Evolutionary conservation across 116 monocot species (phyloP), one percentile per base, ranked within the genome.

Genomic region (Dioscorea cayenensis): DNA sequence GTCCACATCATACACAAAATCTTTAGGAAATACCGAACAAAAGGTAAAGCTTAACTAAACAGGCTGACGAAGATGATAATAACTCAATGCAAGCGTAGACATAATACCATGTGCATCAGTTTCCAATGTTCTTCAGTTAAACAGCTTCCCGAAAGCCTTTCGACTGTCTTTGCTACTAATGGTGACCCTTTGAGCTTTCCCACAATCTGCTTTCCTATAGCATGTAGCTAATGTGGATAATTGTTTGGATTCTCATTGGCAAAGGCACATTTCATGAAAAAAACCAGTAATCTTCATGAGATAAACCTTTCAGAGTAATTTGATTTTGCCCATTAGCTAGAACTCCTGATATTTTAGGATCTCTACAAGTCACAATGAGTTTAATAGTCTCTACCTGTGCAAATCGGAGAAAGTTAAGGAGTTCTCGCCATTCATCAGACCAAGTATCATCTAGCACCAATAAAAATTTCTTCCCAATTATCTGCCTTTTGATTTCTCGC

Each of bases 11-110:
- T 49, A 20, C 2, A 49, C 19, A 35, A 27, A 14, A 18, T 36
- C 66, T 36, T 49, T 64, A 25, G 73, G 73, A 64, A 48, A 73
- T 12, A 73, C 25, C 0, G 64, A 28, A 27, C 62, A 64, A 21
- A 48, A 73, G 1, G 28, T 21, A 73, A 73, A 73, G 55, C 66
- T 66, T 12, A 2, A n/a, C 28, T 67, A 51, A 29, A 74, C 14
- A 51, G 58, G 51, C 2, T 1, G 2, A 2, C 25, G 50, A 2
- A 73, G 22, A 49, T 63, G 17, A 48, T 73, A 25, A 1, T 25
- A 25, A 25, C 25, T 25, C 25, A 25, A 25, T 25, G 25, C 25
- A 25, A 25, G 1, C 25, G 1, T 1, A 1, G 25, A 25, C 25
- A 0, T 25, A 25, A 25, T 0, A 25, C 1, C 25, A 25, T 0